These are phyloP conservation scores for Mortierella sp. DNA, from an alignment of 371 early-diverging fungal genomes.

Conservation along the genomic window DNA sequence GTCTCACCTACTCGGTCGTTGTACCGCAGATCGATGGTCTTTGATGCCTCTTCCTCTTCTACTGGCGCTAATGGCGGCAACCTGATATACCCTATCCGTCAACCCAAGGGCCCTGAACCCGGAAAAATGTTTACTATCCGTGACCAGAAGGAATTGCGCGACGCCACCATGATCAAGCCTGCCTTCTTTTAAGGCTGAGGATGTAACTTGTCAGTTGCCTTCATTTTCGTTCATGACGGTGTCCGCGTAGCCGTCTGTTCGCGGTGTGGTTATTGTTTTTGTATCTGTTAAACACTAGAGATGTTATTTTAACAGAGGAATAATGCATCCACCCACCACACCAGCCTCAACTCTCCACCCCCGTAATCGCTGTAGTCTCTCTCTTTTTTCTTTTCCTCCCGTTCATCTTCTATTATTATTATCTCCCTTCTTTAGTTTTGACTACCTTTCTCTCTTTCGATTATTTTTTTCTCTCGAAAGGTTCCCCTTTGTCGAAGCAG, in stretches of 20 bases:
- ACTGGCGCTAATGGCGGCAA: slow-evolving; percentile 7
- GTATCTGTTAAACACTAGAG: background rate
- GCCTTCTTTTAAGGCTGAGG: slow-evolving; percentile 14
- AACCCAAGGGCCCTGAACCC: slow-evolving; percentile 73
- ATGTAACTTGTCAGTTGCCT: background rate
- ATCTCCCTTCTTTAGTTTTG: background rate
- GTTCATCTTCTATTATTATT: background rate
- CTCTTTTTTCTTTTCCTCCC: background rate
- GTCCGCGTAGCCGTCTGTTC: background rate
- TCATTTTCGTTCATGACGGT: background rate
- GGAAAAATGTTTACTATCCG: slow-evolving; percentile 66
- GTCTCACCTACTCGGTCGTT: slow-evolving; percentile 50
- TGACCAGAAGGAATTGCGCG: slow-evolving; percentile 49
- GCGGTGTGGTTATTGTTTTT: background rate
- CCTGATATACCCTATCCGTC: slow-evolving; percentile 71
- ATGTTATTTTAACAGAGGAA: background rate
- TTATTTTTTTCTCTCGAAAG: background rate
- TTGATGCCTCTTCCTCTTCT: slow-evolving; percentile 36
- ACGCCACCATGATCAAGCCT: slow-evolving; percentile 53
- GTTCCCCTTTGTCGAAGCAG: background rate
- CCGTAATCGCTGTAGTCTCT: slow-evolving; percentile 7
- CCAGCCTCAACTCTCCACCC: background rate
- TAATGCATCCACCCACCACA: background rate
- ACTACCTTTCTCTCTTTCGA: background rate
- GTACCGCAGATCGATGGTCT: slow-evolving; percentile 48